Evolutionary conservation across 2,329 filamentous ascomycete species (phyloP), one percentile per base, ranked within the genome.

Genomic region (Diaporthe velutina): DNA sequence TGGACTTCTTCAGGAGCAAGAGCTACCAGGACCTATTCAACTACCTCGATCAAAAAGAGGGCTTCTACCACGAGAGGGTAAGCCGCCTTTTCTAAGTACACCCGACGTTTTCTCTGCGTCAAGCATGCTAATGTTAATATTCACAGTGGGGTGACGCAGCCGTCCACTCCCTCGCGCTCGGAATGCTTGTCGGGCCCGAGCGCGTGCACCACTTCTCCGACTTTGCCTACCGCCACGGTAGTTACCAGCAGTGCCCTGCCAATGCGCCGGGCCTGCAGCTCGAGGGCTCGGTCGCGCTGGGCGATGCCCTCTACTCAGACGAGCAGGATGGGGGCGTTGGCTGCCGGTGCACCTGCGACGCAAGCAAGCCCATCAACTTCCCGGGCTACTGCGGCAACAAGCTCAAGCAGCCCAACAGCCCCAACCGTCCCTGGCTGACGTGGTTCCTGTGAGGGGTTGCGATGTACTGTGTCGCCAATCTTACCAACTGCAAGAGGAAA

Each of bases 181-280:
- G 80, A 68, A 83, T 86, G 82, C 81, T 86, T 25, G 80, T 85
- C 38, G 80, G 83, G 52, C 81, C 85, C 15, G 77, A 80, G 15
- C 80, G 83, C 73, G 82, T 86, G 28, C 85, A 86, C 76, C 85
- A 86, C 76, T 86, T 86, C 72, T 82, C 83, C 71, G 85, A 86
- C 76, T 82, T 86, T 71, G 84, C 85, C 42, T 87, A 86, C 77
- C 80, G 82, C 40, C 85, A 87, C 76, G 82, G 82, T 64, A 77
- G 77, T 3, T 79, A 80, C 70, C 79, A 78, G 73, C 80, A 81
- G 42, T 83, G 82, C 60, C 81, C 81, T 2, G 81, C 81, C 57
- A 86, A 86, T 74, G 82, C 84, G 33, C 81, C 80, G 0, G 82
- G 79, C 19, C 82, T 81, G 5, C 84, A 86, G 74, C 79, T 85